Conservation (phyloP, 139 green algal species). For the Mychonastes homosphaera region DNA sequence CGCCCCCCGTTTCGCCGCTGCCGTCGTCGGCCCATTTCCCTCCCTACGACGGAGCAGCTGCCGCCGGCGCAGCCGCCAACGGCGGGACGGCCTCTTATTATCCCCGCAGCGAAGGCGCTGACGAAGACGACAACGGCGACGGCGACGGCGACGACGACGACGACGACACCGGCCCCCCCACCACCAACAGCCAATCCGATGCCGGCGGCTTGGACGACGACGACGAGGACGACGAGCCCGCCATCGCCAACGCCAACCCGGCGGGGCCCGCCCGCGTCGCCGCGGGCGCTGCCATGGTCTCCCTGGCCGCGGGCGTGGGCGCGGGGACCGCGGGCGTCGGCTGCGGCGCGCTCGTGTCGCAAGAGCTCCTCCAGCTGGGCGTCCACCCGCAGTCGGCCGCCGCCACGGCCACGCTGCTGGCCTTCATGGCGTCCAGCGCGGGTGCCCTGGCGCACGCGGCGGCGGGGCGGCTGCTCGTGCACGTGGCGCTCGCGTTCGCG, state of each 20-base stretch:
- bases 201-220: background rate
- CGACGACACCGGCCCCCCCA: background rate
- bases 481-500: no score
- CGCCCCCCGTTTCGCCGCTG: no score
- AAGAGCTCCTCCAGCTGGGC: constrained; percentile 1
- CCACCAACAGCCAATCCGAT: background rate
- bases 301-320: background rate
- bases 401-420: no score
- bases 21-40: no score
- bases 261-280: background rate
- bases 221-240: background rate
- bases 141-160: background rate
- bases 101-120: background rate
- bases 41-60: no score
- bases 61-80: no score
- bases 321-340: background rate
- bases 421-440: no score
- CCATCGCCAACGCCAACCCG: background rate
- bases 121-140: background rate
- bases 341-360: background rate
- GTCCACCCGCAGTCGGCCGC: constrained; percentile 1
- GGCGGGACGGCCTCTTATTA: no score
- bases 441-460: no score
- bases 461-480: no score
- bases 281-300: background rate